Base-by-base conservation (phyloP, 148 eudicot species). In the Rhododendron simsii region DNA sequence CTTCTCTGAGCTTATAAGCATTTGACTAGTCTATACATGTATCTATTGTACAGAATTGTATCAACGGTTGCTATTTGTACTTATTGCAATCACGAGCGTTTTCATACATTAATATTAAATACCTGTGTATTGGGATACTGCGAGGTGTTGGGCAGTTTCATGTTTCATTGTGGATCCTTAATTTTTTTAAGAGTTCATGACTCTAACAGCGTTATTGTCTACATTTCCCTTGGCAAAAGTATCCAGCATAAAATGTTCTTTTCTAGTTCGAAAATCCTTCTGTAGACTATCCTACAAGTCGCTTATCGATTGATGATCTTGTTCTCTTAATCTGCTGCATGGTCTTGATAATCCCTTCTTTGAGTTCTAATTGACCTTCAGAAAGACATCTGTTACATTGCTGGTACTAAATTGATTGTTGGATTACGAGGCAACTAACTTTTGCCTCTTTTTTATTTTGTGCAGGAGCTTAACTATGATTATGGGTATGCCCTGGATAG, bases 381-480 rank as follows among this genome's bases (percentile, higher is more conserved):
- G 20, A 13, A 33, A 81, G 30, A 80, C 6, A 33, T 35, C 18
- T 57, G 4, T 51, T 81, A 18, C 28, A 18, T 11, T 28, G 82
- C 78, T 79, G 78, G 26, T 67, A 47, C 20, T 83, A 51, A 55
- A 13, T 65, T n/a, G 75, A 21, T 44, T 88, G 61, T 13, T 81
- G 33, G 5, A 18, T 79, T 35, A 26, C 7, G 61, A 80, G 53
- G 57, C 39, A 67, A 82, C 88, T 45, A 33, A 80, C 37, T 71
- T 81, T 41, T 81, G 2, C 23, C 85, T 15, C 39, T 6, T 74
- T 26, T 83, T 87, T 47, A 18, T 59, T 65, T 2, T 7, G 57
- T 85, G 80, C 47, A 95, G 98, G 98, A 95, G 87, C 96, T 95
- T 45, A 90, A 93, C 0, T 95, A 95, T 74, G 98, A 95, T 84